Conservation (phyloP, 2,329 filamentous ascomycete species). For the Colletotrichum salicis region DNA sequence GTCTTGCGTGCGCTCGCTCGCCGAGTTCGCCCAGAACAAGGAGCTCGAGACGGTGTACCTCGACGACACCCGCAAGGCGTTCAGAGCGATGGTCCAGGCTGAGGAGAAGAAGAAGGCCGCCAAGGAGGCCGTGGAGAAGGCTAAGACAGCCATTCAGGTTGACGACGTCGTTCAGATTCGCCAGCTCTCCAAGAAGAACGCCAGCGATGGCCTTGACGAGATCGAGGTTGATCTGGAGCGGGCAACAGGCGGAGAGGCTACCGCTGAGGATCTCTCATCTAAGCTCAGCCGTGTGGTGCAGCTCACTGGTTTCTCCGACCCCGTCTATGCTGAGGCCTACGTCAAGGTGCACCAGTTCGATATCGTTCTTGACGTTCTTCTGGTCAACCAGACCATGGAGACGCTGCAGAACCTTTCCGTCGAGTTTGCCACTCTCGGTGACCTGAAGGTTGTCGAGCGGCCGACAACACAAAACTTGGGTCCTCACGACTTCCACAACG, state of each 20-base stretch:
- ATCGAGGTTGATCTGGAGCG: conserved; percentile 91
- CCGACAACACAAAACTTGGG: conserved; percentile 96
- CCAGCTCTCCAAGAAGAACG: conserved; percentile 92
- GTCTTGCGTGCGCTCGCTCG: conserved; percentile 92
- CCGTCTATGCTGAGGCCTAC: conserved; percentile 98
- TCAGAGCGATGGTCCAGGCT: conserved; percentile 95
- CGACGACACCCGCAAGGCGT: conserved; percentile 93
- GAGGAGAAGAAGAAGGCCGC: conserved; percentile 98
- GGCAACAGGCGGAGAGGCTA: conserved; percentile 89
- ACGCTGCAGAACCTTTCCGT: conserved; percentile 97
- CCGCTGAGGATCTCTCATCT: conserved; percentile 85
- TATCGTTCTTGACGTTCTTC: conserved; percentile 93
- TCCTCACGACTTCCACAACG: conserved; percentile 96
- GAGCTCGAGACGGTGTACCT: conserved; percentile 93
- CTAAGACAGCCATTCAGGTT: conserved; percentile 92
- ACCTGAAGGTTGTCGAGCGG: conserved; percentile 96
- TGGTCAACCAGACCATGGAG: conserved; percentile 97
- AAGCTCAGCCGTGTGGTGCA: conserved; percentile 97
- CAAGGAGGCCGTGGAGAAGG: conserved; percentile 91
- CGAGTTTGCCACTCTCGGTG: conserved; percentile 97
- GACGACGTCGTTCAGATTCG: conserved; percentile 95
- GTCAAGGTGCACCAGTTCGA: conserved; percentile 99
- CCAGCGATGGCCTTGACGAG: conserved; percentile 82
- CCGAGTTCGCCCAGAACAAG: conserved; percentile 89
- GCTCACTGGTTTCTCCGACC: conserved; percentile 96